Conservation (phyloP, 208 protist species). For the Crithidia expoeki region DNA sequence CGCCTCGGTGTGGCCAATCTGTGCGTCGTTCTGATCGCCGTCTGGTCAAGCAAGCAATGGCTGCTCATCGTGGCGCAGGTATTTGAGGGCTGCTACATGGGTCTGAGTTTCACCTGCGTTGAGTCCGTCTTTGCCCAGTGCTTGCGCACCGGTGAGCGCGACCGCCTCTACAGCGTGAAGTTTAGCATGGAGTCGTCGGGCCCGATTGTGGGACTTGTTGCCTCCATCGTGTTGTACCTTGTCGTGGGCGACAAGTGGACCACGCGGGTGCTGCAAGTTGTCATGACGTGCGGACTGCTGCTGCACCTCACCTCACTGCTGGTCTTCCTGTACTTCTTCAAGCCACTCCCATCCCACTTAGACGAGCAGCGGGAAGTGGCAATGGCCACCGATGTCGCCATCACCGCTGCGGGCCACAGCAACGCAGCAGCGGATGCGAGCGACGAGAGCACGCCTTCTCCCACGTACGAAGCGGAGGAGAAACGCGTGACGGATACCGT, state of each 20-base stretch:
- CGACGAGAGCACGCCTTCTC: not conserved
- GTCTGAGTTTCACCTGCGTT: constrained; percentile 64
- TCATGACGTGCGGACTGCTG: constrained; percentile 54
- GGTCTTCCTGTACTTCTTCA: constrained; percentile 50
- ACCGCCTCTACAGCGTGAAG: constrained; percentile 74
- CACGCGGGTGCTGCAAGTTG: constrained; percentile 48
- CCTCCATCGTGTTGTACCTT: constrained; percentile 52
- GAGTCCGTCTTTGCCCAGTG: constrained; percentile 80
- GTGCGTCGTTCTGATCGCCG: constrained; percentile 34
- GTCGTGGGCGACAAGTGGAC: constrained; percentile 59
- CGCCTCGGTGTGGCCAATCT: constrained; percentile 53
- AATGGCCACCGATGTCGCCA: constrained; percentile 11
- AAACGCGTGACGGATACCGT: constrained; percentile 28
- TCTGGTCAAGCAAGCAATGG: constrained; percentile 39
- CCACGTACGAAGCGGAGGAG: constrained; percentile 34
- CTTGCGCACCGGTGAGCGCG: constrained; percentile 54
- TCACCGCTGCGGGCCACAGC: not conserved
- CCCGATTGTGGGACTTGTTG: constrained; percentile 56
- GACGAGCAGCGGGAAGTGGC: constrained; percentile 15
- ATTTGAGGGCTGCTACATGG: constrained; percentile 73
- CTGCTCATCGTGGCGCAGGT: constrained; percentile 55
- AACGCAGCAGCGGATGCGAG: not conserved
- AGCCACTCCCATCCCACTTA: constrained; percentile 45
- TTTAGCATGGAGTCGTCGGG: constrained; percentile 64
- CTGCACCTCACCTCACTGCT: constrained; percentile 63